Percentiles rank a stretch among this genome's conserved stretches.
Conservation (phyloP, 2,329 filamentous ascomycete genomes). For the Pyricularia grisea region DNA sequence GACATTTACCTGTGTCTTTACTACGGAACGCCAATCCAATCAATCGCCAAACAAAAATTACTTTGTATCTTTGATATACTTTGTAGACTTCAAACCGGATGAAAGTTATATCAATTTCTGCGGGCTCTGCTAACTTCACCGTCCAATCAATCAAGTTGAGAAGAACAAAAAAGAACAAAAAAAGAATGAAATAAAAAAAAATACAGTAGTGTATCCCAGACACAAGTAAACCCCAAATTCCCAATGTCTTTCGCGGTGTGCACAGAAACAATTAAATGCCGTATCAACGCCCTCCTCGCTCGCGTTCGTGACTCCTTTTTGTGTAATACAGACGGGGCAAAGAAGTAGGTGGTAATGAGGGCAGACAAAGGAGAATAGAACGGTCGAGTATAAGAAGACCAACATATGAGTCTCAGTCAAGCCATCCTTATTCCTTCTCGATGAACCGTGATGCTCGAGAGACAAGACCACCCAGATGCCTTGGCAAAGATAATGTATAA, state of each 20-base stretch:
- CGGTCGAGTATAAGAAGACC: neutral
- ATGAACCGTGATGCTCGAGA: neutral
- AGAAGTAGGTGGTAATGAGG: neutral
- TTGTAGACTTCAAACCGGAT: neutral
- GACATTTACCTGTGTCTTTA: neutral
- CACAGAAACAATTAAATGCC: neutral
- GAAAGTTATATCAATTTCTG: neutral
- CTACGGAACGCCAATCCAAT: neutral
- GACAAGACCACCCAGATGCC: neutral
- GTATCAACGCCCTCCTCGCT: neutral
- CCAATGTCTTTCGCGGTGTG: neutral
- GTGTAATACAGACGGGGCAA: neutral
- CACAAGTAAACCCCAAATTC: neutral
- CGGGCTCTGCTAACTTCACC: neutral
- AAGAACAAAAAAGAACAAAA: neutral
- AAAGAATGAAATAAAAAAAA: neutral
- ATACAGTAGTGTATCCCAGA: neutral
- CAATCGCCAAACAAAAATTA: neutral
- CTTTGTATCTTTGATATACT: neutral
- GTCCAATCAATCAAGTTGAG: neutral
- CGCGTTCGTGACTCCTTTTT: slow-evolving; percentile 2
- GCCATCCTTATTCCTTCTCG: neutral
- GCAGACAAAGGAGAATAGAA: neutral
- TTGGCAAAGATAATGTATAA: slow-evolving; percentile 4
- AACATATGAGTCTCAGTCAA: neutral